Evolutionary conservation across 495 filamentous ascomycete species (phyloP), one percentile per base, ranked within the genome.

Genomic region (Poronia punctata): DNA sequence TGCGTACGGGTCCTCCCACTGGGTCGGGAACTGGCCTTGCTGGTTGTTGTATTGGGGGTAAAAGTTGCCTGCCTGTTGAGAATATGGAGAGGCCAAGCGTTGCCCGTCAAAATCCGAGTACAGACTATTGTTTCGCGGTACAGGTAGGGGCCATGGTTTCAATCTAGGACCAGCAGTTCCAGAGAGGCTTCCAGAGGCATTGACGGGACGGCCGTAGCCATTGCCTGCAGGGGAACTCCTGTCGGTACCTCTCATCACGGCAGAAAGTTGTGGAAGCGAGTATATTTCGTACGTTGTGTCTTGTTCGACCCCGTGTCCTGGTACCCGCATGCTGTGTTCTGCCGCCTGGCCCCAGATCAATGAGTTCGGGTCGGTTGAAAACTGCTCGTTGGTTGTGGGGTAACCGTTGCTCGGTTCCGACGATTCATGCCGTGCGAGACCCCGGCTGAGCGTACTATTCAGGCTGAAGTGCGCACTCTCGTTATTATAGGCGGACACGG

Each of bases 141-240:
- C 34, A 7, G 64, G 60, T 21, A 57, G 52, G 12, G 46, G 49
- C 65, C 65, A 70, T 7, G 48, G 62, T 7, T 67, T 61, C 5
- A 49, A 40, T 19, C 53, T 53, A 2, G 56, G 56, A 25, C 77
- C 68, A 2, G 74, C 71, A 27, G 66, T 74, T 8, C 70, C 66
- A 1, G 62, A 61, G 11, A 71, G 63, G 48, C 76, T 80, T 40
- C 80, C 74, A 1, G 82, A 70, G 48, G 74, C 80, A 32, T 71
- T 74, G 35, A 80, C 46, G 29, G 61, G 67, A 14, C 61, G 61
- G 5, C 74, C 74, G 28, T 70, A 62, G 16, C 75, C 70, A 48
- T 65, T 75, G 10, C 74, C 76, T 1, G 69, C 68, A 2, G 79
- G 74, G 3, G 80, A 81, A 18, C 46, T 35, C 32, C 56, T 57